These are phyloP conservation scores for Picea glauca DNA, from an alignment of 75 land plant genomes.

Conservation along the genomic window DNA sequence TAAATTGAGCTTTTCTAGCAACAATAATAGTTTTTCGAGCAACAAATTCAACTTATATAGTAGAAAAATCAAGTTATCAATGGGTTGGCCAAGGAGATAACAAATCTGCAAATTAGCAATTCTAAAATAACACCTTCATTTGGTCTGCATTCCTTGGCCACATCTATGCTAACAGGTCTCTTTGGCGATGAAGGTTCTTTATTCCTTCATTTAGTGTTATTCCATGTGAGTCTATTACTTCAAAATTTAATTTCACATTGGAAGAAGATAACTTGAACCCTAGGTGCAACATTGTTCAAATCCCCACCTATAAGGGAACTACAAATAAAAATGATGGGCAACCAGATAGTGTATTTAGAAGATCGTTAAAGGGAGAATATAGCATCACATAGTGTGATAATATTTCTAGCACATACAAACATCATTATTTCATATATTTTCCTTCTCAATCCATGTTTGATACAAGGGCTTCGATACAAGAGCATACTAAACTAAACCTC, in stretches of 20 bases:
- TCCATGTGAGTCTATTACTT: not conserved
- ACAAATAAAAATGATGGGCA: not conserved
- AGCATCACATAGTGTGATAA: conserved; percentile 48
- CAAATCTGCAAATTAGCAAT: no score
- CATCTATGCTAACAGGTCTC: no score
- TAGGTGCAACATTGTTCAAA: not conserved
- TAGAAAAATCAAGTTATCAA: no score
- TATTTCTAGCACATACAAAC: conserved; percentile 20
- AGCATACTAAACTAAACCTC: conserved; percentile 26
- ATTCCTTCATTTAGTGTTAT: no score
- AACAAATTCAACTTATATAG: no score
- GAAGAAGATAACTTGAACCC: not conserved
- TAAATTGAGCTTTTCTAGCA: no score
- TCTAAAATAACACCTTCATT: no score
- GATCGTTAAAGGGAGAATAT: conserved; percentile 16
- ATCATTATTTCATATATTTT: conserved; percentile 22
- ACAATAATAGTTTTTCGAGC: no score
- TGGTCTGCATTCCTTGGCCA: no score
- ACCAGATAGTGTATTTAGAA: conserved; percentile 16
- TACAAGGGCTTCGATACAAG: conserved; percentile 25
- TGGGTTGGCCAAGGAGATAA: no score
- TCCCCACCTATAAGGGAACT: no score
- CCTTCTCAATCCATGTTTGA: conserved; percentile 49
- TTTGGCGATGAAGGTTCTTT: no score
- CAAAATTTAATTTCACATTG: not conserved